Evolutionary conservation across 257 asterid species (phyloP), one percentile per base, ranked within the genome.

Genomic region (Craterostigma plantagineum): DNA sequence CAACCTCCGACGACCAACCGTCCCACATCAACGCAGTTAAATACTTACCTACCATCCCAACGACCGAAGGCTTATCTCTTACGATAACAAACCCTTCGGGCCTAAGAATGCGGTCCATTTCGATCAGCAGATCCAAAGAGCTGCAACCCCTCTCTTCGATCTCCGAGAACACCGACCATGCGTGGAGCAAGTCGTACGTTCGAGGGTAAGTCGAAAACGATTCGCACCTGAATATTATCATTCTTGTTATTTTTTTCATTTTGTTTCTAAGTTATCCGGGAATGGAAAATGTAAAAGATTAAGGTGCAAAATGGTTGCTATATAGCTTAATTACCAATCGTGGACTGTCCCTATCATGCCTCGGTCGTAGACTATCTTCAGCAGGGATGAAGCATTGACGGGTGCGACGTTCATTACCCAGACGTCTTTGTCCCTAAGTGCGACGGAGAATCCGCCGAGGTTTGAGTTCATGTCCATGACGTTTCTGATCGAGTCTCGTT

Each of bases 341-440:
- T 86, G 95, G 65, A 67, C 79, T 38, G 92, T 67, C 56, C 97
- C 97, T 34, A 86, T 76, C 60, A 86, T 66, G 67, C 97, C 97
- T 45, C 97, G 71, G 55, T 86, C 97, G 42, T 81, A 86, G 38
- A 73, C 46, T 36, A 81, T 81, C 76, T 73, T 81, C 71, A 86
- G 59, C 52, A 51, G 69, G 48, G 58, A 59, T 11, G 94, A 75
- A 40, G 78, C 64, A 57, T 78, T 71, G 34, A 69, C 61, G 5
- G 95, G 87, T 58, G 91, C 85, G 58, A 81, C 93, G 35, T 86
- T 86, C 97, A 86, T 86, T 57, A 86, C 95, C 97, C 97, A 86
- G 38, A 73, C 79, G 54, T 86, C 94, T 68, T 65, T 73, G 50
- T 81, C 81, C 49, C 72, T 74, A 10, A 86, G 62, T 30, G 95